Evolutionary conservation across 2,329 filamentous ascomycete genomes (phyloP).

Genomic region (Verticillium alfalfae): DNA sequence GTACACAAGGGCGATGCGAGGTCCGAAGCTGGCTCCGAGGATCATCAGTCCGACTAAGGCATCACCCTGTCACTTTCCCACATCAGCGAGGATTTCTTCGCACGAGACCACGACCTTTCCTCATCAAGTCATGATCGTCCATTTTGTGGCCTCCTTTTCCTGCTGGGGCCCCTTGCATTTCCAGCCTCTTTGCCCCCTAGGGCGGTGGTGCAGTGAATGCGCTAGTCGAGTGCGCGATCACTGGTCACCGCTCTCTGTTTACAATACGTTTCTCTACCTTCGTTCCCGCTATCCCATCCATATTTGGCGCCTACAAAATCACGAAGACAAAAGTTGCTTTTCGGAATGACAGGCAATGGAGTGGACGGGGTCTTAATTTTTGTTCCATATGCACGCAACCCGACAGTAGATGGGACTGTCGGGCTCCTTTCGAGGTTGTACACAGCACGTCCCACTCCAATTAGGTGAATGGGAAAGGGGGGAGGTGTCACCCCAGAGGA

Average conservation of each 20-base stretch:
- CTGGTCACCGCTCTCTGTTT: background rate
- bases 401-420: background rate
- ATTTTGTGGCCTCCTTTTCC: background rate
- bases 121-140: constrained; percentile 9
- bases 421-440: background rate
- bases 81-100: background rate
- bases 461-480: background rate
- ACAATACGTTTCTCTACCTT: background rate
- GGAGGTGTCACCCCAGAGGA: background rate
- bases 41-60: constrained; percentile 53
- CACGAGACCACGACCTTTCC: constrained; percentile 11
- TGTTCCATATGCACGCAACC: background rate
- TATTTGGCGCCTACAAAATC: constrained; percentile 7
- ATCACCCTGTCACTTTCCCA: background rate
- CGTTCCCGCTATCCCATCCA: constrained; percentile 3
- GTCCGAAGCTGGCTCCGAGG: constrained; percentile 59
- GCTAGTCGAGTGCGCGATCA: background rate
- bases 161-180: background rate
- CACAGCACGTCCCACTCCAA: background rate
- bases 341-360: constrained; percentile 4
- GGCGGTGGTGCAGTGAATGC: background rate
- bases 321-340: constrained; percentile 8
- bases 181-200: background rate
- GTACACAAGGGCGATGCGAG: constrained; percentile 78
- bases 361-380: constrained; percentile 3